These are phyloP conservation scores for Peronospora destructor DNA, from an alignment of 352 stramenopile species.

Conservation along the genomic window DNA sequence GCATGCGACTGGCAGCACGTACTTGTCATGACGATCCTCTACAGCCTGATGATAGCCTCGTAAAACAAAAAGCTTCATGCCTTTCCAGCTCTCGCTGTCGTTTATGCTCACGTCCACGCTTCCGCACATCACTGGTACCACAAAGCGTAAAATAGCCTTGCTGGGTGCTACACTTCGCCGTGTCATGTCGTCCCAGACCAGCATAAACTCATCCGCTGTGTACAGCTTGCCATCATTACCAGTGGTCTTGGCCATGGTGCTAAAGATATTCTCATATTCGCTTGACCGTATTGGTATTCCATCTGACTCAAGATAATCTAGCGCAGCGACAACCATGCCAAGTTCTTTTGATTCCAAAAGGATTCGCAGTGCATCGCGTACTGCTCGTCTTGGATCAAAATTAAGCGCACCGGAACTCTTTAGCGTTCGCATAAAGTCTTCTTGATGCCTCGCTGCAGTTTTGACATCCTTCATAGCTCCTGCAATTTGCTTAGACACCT, in stretches of 20 bases:
- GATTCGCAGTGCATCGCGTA: constrained; percentile 26
- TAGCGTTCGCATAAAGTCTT: constrained; percentile 16
- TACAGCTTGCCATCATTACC: constrained; percentile 11
- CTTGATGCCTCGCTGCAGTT: constrained; percentile 4
- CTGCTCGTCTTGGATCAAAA: constrained; percentile 20
- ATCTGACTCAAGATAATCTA: constrained; percentile 29
- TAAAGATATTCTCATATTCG: constrained; percentile 39
- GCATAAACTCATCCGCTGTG: constrained; percentile 30
- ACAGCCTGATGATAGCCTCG: constrained; percentile 20
- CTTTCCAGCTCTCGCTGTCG: constrained; percentile 19
- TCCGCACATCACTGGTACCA: constrained; percentile 23
- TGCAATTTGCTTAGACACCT: constrained; percentile 29
- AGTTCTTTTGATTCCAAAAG: constrained; percentile 30
- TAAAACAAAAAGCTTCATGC: constrained; percentile 11
- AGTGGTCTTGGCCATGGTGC: constrained; percentile 33
- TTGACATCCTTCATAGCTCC: constrained; percentile 18
- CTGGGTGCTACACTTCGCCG: constrained; percentile 28
- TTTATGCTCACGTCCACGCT: constrained; percentile 3
- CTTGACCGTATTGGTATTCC: constrained; percentile 26
- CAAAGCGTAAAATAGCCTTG: constrained; percentile 30
- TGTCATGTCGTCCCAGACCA: constrained; percentile 40
- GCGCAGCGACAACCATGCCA: constrained; percentile 23
- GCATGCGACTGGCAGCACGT: constrained; percentile 31
- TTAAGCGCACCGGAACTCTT: constrained; percentile 11
- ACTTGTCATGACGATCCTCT: constrained; percentile 26